Percentiles rank a stretch among this genome's conserved stretches.
phyloP scores from a whole-genome alignment of 1,139 yeast species.

The Yamadazyma blattariae region DNA sequence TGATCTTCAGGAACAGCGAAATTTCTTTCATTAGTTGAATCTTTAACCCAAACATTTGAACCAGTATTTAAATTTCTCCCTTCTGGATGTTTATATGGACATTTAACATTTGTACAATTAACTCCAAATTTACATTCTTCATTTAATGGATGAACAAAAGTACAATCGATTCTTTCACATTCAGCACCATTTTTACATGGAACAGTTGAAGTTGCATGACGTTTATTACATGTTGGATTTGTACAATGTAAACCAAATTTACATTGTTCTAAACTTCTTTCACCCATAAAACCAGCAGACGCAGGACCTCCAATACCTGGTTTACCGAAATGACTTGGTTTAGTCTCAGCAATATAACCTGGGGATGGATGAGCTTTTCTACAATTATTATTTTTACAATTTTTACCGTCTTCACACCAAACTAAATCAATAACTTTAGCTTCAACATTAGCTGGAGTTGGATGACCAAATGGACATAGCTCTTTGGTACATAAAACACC shows the following conservation, averaged over 20 bases:
- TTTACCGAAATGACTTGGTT: constrained; percentile 6
- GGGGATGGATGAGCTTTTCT: constrained; percentile 81
- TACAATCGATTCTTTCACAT: constrained; percentile 78
- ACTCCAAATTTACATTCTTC: constrained; percentile 80
- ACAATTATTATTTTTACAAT: constrained; percentile 61
- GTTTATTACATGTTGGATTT: constrained; percentile 71
- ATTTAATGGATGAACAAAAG: constrained; percentile 74
- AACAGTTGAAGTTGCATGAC: constrained; percentile 75
- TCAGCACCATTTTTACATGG: constrained; percentile 79
- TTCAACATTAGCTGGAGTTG: constrained; percentile 77
- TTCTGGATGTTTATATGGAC: constrained; percentile 77
- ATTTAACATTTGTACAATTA: constrained; percentile 65
- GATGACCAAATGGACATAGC: constrained; percentile 85
- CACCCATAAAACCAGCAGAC: constrained; percentile 7
- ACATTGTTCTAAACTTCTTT: constrained; percentile 70
- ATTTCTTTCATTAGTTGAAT: constrained; percentile 50
- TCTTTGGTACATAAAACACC: constrained; percentile 74
- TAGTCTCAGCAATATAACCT: constrained; percentile 33
- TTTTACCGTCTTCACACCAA: constrained; percentile 75
- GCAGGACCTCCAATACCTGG: no score
- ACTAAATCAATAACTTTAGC: constrained; percentile 66
- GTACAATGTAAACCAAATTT: constrained; percentile 75
- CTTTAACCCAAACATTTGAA: constrained; percentile 11
- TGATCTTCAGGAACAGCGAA: constrained; percentile 81
- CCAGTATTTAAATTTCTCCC: constrained; percentile 43